Percentiles rank a stretch among this genome's conserved stretches.
Evolutionary conservation across 306 rosid genomes (phyloP).

Genomic region (Prunus fruticosa): DNA sequence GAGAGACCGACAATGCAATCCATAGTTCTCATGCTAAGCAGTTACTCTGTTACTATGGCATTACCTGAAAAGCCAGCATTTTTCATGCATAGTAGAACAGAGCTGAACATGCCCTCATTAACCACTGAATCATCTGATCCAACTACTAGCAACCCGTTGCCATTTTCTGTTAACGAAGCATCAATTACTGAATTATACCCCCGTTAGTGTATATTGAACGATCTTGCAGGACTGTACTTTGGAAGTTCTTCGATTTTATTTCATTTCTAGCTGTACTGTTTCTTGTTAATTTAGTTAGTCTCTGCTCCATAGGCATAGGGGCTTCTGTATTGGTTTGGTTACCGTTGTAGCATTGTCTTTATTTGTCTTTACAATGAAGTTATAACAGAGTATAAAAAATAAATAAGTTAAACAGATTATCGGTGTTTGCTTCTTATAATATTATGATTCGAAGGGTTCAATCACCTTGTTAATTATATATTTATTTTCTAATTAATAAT

Average conservation of each 20-base stretch:
- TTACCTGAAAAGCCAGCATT: conserved; percentile 1
- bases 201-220: neutral
- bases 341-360: too few species aligned
- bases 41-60: neutral
- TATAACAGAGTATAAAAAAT: too few species aligned
- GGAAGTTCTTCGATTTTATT: neutral
- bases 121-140: neutral
- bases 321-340: too few species aligned
- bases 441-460: too few species aligned
- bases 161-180: neutral
- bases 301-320: too few species aligned
- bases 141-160: neutral
- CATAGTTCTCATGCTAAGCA: conserved; percentile 17
- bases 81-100: neutral
- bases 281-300: too few species aligned
- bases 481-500: too few species aligned
- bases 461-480: too few species aligned
- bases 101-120: neutral
- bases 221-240: neutral
- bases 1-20: conserved; percentile 31
- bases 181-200: neutral
- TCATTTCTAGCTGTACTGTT: neutral
- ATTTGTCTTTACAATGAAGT: too few species aligned
- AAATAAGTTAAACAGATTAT: too few species aligned
- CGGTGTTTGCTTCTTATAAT: too few species aligned